Percentiles rank a stretch among this genome's conserved stretches.
Conservation (phyloP, 805 yeast species). For the Zygosaccharomyces bailii region DNA sequence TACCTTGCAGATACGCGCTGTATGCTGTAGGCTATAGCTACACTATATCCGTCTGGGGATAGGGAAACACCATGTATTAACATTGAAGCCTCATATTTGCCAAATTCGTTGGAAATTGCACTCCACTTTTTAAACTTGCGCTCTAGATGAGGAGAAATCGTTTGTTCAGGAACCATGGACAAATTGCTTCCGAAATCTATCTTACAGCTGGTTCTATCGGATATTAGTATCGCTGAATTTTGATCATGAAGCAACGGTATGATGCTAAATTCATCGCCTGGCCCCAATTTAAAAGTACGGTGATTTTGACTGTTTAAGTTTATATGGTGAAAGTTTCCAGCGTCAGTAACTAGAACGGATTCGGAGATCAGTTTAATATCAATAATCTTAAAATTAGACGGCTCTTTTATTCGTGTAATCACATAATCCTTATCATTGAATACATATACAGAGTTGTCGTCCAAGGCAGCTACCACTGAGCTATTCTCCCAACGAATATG, state of each 20-base stretch:
- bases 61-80: slow-evolving; percentile 29
- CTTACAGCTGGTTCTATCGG: slow-evolving; percentile 21
- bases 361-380: slow-evolving; percentile 20
- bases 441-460: slow-evolving; percentile 28
- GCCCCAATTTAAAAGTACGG: slow-evolving; percentile 9
- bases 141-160: slow-evolving; percentile 27
- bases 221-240: slow-evolving; percentile 17
- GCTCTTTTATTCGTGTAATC: slow-evolving; percentile 7
- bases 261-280: slow-evolving; percentile 21
- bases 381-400: slow-evolving; percentile 22
- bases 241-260: slow-evolving; percentile 18
- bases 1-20: slow-evolving; percentile 31
- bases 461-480: slow-evolving; percentile 16
- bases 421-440: slow-evolving; percentile 4
- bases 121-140: slow-evolving; percentile 32
- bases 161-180: slow-evolving; percentile 17
- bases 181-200: slow-evolving; percentile 17
- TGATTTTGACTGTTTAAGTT: slow-evolving; percentile 9
- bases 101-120: slow-evolving; percentile 23
- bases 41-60: slow-evolving; percentile 31
- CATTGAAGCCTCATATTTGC: slow-evolving; percentile 29
- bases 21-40: slow-evolving; percentile 30
- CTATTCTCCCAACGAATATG: slow-evolving; percentile 17
- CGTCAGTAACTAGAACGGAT: slow-evolving; percentile 16
- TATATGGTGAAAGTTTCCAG: slow-evolving; percentile 18